Evolutionary conservation across 169 alveolate genomes (phyloP).

Genomic region (Plasmodium blacklocki): DNA sequence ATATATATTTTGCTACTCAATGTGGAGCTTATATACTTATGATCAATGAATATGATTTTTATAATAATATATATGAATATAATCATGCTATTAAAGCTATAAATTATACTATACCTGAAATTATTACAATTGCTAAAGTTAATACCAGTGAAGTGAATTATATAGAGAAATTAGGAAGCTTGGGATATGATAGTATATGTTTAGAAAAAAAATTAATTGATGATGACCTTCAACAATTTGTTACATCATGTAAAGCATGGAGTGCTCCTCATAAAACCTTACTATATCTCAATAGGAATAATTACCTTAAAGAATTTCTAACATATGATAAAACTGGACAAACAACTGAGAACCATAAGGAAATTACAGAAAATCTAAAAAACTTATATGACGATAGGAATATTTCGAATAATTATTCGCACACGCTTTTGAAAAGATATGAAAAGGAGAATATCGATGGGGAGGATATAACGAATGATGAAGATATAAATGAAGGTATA

Average conservation of each 20-base stretch:
- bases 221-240: constrained; percentile 79
- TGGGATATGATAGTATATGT: constrained; percentile 86
- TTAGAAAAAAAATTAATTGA: constrained; percentile 80
- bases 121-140: constrained; percentile 82
- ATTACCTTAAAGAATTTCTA: constrained; percentile 53
- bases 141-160: constrained; percentile 77
- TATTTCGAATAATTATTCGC: constrained; percentile 27
- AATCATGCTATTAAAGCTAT: constrained; percentile 84
- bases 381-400: constrained; percentile 54
- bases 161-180: constrained; percentile 81
- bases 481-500: not conserved
- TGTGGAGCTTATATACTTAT: constrained; percentile 77
- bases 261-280: constrained; percentile 80
- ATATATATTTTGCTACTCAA: constrained; percentile 80
- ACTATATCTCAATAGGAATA: constrained; percentile 65
- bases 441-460: constrained; percentile 48
- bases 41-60: constrained; percentile 85
- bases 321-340: constrained; percentile 22
- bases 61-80: constrained; percentile 77
- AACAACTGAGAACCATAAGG: constrained; percentile 28
- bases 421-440: constrained; percentile 47
- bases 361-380: constrained; percentile 40
- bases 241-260: constrained; percentile 78
- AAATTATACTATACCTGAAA: constrained; percentile 81
- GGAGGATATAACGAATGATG: constrained; percentile 5